Evolutionary conservation across 441 rosid genomes (phyloP).

Genomic region (Erodium moschatum): DNA sequence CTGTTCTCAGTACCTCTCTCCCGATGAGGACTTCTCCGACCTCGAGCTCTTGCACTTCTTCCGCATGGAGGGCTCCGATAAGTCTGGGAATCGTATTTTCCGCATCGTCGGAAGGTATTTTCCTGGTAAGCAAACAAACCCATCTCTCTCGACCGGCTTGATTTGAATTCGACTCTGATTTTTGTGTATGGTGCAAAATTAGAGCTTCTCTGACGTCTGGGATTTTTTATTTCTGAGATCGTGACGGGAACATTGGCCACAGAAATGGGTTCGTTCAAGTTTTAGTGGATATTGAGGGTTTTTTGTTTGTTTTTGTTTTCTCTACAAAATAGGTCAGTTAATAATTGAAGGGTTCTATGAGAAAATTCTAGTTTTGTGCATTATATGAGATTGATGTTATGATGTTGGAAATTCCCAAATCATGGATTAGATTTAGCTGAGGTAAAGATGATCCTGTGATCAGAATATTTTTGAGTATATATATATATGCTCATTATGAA

Average conservation of each 20-base stretch:
- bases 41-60: constrained; percentile 65
- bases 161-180: not conserved
- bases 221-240: not conserved
- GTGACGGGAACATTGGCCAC: not conserved
- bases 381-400: not conserved
- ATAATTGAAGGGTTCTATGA: not conserved
- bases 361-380: not conserved
- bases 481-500: not conserved
- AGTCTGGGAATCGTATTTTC: constrained; percentile 46
- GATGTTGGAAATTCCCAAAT: not conserved
- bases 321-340: not conserved
- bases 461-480: no score
- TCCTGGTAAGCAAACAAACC: constrained; percentile 38
- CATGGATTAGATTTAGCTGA: not conserved
- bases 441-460: not conserved
- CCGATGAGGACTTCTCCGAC: constrained; percentile 76
- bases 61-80: constrained; percentile 44
- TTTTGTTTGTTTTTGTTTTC: no score
- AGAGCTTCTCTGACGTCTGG: not conserved
- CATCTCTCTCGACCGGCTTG: not conserved
- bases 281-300: not conserved
- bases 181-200: not conserved
- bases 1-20: constrained; percentile 47
- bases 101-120: constrained; percentile 57
- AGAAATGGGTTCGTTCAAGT: not conserved